Evolutionary conservation across 1,284 basidiomycete species (phyloP), one percentile per base, ranked within the genome.

Genomic region (Fomitopsis schrenkii): DNA sequence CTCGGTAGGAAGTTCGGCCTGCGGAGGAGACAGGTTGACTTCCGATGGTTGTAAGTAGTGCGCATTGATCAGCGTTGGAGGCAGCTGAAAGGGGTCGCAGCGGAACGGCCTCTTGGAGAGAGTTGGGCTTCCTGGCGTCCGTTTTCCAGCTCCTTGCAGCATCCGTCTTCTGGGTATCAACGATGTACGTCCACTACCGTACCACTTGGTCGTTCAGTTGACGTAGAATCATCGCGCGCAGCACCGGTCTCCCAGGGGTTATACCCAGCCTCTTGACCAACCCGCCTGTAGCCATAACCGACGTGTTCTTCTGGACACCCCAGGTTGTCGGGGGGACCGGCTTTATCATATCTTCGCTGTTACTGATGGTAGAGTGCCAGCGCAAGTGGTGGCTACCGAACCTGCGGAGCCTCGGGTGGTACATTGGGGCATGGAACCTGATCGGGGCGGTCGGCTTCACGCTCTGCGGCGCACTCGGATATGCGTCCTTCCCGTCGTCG

Each of bases 341-440:
- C 0, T 87, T 86, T 69, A 77, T 85, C 59, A 75, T 83, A 60
- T 78, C 81, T 48, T 80, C 81, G 28, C 64, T 73, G 0, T 71
- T 86, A 35, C 72, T 84, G 48, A 84, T 84, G 80, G 64, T 86
- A 19, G 85, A 87, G 71, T 77, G 79, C 4, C 84, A 87, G 70
- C 75, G 72, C 38, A 73, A 70, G 48, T 86, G 85, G 84, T 87
- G 78, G 68, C 65, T 73, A 14, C 78, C 76, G 10, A 71, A 69
- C 57, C 65, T 70, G 8, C 58, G 59, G 5, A 74, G 77, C 54
- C 70, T 85, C 6, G 84, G 84, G 26, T 87, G 84, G 70, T 65
- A 69, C 58, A 71, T 77, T 62, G 74, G 69, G 66, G 74, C 85
- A 30, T 86, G 84, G 84, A 86, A 86, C 64, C 74, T 84, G 26